Conservation (phyloP, 768 basidiomycete species). For the Lactifluus piperatus region DNA sequence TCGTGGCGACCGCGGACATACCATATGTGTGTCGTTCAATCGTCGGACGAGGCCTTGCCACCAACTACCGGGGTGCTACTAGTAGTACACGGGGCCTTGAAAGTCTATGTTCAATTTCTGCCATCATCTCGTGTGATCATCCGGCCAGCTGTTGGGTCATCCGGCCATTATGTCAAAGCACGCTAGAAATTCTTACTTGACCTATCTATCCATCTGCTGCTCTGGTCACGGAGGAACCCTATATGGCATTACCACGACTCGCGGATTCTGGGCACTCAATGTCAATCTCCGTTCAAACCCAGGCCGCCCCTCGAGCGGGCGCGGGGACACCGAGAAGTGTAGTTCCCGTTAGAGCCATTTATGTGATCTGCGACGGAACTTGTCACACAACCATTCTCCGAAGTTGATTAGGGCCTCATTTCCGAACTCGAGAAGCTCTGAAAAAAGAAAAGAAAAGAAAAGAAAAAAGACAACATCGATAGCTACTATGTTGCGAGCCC, state of each 20-base stretch:
- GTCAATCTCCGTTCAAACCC: conserved; percentile 30
- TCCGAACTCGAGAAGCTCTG: conserved; percentile 39
- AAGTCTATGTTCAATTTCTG: conserved; percentile 20
- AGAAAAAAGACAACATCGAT: conserved; percentile 17
- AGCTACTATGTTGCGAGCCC: conserved; percentile 33
- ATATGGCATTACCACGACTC: conserved; percentile 26
- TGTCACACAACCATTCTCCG: conserved; percentile 32
- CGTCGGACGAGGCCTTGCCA: conserved; percentile 6
- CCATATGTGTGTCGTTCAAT: background rate
- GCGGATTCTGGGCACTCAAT: conserved; percentile 22
- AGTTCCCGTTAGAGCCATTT: conserved; percentile 26
- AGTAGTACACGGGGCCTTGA: conserved; percentile 26
- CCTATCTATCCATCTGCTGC: conserved; percentile 24
- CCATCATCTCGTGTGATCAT: conserved; percentile 27
- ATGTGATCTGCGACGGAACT: conserved; percentile 30
- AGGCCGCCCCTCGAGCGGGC: conserved; percentile 27
- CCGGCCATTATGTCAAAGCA: too few species aligned
- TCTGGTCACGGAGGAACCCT: conserved; percentile 31
- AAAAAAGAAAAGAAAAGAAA: too few species aligned
- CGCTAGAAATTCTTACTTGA: conserved; percentile 19
- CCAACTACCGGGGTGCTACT: conserved; percentile 2
- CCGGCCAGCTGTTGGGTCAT: conserved; percentile 24
- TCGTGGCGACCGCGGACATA: conserved; percentile 13
- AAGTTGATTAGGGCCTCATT: conserved; percentile 33
- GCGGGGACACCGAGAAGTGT: conserved; percentile 14